A percentile compares a stretch with the other conserved stretches of the same genome.
Evolutionary conservation across 2,329 filamentous ascomycete species (phyloP).

Genomic region (Nothophaeocryptopus gaeumannii): DNA sequence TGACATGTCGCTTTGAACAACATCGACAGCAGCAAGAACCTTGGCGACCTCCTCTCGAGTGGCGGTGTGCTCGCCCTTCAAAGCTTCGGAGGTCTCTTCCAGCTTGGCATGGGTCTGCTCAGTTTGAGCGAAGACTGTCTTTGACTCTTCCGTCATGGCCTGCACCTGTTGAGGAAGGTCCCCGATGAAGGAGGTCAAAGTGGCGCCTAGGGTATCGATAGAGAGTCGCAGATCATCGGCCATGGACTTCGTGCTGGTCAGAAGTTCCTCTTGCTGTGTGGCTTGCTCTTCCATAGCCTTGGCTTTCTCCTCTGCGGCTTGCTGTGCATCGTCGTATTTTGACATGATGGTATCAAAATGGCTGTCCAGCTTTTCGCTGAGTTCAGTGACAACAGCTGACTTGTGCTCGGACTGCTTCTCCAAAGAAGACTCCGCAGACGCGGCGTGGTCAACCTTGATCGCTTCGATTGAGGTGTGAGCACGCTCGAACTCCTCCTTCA

Average conservation of each 20-base stretch:
- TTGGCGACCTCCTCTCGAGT: conserved; percentile 79
- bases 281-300: conserved; percentile 72
- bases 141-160: conserved; percentile 82
- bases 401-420: conserved; percentile 61
- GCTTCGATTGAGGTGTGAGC: conserved; percentile 76
- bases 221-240: conserved; percentile 84
- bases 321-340: conserved; percentile 85
- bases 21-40: conserved; percentile 68
- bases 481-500: conserved; percentile 85
- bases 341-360: conserved; percentile 76
- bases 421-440: conserved; percentile 53
- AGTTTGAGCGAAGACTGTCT: conserved; percentile 78
- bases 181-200: conserved; percentile 47
- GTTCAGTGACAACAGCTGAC: conserved; percentile 52
- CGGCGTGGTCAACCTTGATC: conserved; percentile 73
- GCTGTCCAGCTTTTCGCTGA: conserved; percentile 64
- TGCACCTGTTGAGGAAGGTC: conserved; percentile 64
- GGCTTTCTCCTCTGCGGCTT: conserved; percentile 68
- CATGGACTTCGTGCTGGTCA: conserved; percentile 72
- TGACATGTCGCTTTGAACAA: conserved; percentile 71
- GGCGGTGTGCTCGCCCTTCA: conserved; percentile 74
- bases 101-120: conserved; percentile 73
- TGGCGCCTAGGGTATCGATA: conserved; percentile 76
- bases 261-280: conserved; percentile 67
- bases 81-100: conserved; percentile 71